Evolutionary conservation across 108 stramenopile species (phyloP), one percentile per base, ranked within the genome.

Genomic region (Cyclostephanos tholiformis): DNA sequence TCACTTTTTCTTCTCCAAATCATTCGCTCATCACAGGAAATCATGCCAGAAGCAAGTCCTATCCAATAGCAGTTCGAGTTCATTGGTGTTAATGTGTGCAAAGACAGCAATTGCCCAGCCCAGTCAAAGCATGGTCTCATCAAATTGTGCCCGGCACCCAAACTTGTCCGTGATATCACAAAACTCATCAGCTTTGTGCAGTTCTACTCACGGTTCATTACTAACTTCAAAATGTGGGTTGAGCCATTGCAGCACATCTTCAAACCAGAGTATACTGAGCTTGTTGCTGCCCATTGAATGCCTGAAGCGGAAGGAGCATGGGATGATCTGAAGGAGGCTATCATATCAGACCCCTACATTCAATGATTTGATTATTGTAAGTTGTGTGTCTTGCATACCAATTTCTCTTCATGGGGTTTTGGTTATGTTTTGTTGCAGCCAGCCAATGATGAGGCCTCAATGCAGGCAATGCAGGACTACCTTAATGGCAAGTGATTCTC

Each of bases 301-400:
- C 11, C n/a, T 9, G 55, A 10, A 4, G 20, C 17, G 1, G 23
- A 57, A 19, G 41, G 19, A 26, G 69, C 51, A 19, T 39, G 30
- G 38, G 56, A 57, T 0, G 55, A 57, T 43, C 29, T 69, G 20
- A 41, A 43, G 20, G 22, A 52, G 3, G 69, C 69, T 39, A 41
- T 69, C 1, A 12, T 69, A 5, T 17, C 25, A 3, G 69, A 69
- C 20, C 69, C 69, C 0, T 69, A 44, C 44, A 32, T 63, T 36
- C 16, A 12, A 2, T 8, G 62, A 19, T 63, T 19, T n/a, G 62
- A 63, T 13, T 36, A 36, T 39, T 19, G 36, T 19, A 39, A 39
- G 35, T 38, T 16, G 2, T 3, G 6, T 36, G 35, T 39, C 13
- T 36, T 63, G 13, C 38, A 36, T 13, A 36, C 62, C 4, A 36